Conservation (phyloP, 1,284 basidiomycete genomes). For the Apiotrichum montevideense region DNA sequence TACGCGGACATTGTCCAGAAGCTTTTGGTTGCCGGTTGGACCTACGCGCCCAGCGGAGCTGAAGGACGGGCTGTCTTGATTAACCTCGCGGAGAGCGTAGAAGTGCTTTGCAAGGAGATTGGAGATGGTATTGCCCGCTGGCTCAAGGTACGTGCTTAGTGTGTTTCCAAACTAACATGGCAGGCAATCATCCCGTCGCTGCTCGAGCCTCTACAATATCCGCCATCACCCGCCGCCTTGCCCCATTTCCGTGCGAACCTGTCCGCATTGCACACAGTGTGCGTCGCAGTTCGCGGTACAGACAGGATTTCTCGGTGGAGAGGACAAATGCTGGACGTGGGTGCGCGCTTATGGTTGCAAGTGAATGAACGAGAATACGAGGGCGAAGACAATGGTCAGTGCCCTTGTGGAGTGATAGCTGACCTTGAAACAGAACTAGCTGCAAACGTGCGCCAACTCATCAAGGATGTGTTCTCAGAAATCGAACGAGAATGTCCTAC, state of each 20-base stretch:
- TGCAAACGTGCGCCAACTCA: not conserved
- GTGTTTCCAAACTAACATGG: not conserved
- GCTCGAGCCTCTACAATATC: constrained; percentile 36
- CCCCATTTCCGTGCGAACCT: constrained; percentile 36
- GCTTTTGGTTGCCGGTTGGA: constrained; percentile 30
- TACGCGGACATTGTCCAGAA: constrained; percentile 39
- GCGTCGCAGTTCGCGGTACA: constrained; percentile 23
- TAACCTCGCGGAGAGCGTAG: constrained; percentile 29
- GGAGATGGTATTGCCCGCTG: constrained; percentile 38
- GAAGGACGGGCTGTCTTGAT: constrained; percentile 32
- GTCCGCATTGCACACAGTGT: constrained; percentile 26
- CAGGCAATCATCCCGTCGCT: constrained; percentile 41
- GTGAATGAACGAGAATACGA: constrained; percentile 22
- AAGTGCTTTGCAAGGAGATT: constrained; percentile 28
- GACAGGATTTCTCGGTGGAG: constrained; percentile 37
- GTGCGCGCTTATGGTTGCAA: constrained; percentile 31
- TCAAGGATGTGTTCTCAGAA: constrained; percentile 8
- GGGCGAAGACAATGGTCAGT: not conserved
- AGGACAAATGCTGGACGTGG: constrained; percentile 41
- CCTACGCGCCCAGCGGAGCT: constrained; percentile 35
- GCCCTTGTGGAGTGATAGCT: not conserved
- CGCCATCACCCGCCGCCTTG: constrained; percentile 28
- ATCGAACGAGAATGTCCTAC: constrained; percentile 13
- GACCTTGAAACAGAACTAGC: not conserved
- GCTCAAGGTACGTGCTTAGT: constrained; percentile 35